These are phyloP conservation scores for Tolypocladium paradoxum DNA, from an alignment of 2,329 filamentous ascomycete species.

Conservation along the genomic window DNA sequence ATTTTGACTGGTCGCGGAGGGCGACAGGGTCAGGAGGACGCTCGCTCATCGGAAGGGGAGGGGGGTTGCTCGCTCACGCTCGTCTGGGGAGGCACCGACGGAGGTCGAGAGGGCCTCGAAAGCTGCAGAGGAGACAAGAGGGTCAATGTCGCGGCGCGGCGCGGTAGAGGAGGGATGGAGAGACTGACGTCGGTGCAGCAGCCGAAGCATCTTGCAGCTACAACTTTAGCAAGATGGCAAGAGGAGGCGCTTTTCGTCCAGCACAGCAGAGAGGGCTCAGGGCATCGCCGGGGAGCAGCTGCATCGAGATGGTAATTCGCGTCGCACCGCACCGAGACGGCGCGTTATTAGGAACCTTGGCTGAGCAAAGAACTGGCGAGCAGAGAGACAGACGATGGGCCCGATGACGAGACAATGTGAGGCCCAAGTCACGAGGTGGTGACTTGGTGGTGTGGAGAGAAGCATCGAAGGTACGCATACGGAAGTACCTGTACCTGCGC, in stretches of 20 bases:
- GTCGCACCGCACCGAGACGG: background rate
- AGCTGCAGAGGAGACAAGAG: conserved; percentile 10
- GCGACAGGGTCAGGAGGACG: conserved; percentile 3
- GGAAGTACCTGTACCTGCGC: background rate
- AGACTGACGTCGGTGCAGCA: conserved; percentile 13
- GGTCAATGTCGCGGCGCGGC: background rate
- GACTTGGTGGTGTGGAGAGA: background rate
- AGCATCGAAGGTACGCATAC: too few species aligned
- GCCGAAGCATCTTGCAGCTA: conserved; percentile 7
- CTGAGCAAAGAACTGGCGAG: background rate
- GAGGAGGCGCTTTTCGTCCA: background rate
- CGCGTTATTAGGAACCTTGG: background rate
- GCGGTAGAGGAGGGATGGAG: too few species aligned
- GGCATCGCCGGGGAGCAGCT: background rate
- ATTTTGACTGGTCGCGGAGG: conserved; percentile 64
- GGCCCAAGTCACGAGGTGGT: background rate
- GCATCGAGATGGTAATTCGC: background rate
- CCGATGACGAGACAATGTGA: background rate
- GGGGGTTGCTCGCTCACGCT: conserved; percentile 18
- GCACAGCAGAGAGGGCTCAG: background rate
- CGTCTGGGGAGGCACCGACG: conserved; percentile 25
- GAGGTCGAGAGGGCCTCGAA: conserved; percentile 21
- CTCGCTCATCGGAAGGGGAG: background rate
- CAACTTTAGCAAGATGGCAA: background rate
- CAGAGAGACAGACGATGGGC: too few species aligned